Evolutionary conservation across 495 filamentous ascomycete species (phyloP).

Genomic region (Delitschia confertaspora): DNA sequence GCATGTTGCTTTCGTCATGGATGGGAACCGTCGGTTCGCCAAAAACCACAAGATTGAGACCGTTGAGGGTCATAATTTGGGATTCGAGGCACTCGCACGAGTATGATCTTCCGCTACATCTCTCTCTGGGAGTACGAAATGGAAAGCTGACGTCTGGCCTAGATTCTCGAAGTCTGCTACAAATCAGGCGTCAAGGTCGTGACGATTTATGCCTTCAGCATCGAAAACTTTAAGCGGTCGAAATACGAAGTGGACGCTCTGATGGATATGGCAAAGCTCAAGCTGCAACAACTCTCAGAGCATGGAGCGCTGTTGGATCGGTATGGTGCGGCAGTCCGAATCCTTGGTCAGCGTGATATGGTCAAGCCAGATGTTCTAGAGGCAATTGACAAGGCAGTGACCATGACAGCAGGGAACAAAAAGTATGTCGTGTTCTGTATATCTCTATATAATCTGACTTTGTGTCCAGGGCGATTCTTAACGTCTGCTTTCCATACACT

Average conservation of each 20-base stretch:
- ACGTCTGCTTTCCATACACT: slow-evolving; percentile 96
- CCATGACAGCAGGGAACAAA: slow-evolving; percentile 74
- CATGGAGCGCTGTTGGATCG: slow-evolving; percentile 89
- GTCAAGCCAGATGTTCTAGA: slow-evolving; percentile 79
- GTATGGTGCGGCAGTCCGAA: slow-evolving; percentile 77
- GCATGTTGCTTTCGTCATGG: slow-evolving; percentile 98
- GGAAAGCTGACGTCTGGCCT: background rate
- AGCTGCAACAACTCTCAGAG: slow-evolving; percentile 79
- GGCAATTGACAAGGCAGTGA: slow-evolving; percentile 71
- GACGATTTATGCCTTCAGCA: slow-evolving; percentile 95
- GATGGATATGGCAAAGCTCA: slow-evolving; percentile 96
- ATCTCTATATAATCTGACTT: slow-evolving; percentile 19
- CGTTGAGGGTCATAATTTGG: slow-evolving; percentile 91
- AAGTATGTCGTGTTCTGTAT: slow-evolving; percentile 40
- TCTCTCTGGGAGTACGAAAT: slow-evolving; percentile 6
- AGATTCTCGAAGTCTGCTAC: slow-evolving; percentile 97
- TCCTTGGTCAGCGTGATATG: slow-evolving; percentile 73
- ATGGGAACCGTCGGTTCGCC: slow-evolving; percentile 90
- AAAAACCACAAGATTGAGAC: slow-evolving; percentile 87
- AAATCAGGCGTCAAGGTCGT: slow-evolving; percentile 91
- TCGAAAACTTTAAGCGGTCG: slow-evolving; percentile 98
- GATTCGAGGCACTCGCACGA: slow-evolving; percentile 86
- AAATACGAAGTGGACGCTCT: slow-evolving; percentile 94
- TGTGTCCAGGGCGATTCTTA: slow-evolving; percentile 59
- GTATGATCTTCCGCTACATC: slow-evolving; percentile 38